A percentile compares a stretch with the other conserved stretches of the same genome.
Conservation (phyloP, 768 basidiomycete species). For the Paxillus involutus region DNA sequence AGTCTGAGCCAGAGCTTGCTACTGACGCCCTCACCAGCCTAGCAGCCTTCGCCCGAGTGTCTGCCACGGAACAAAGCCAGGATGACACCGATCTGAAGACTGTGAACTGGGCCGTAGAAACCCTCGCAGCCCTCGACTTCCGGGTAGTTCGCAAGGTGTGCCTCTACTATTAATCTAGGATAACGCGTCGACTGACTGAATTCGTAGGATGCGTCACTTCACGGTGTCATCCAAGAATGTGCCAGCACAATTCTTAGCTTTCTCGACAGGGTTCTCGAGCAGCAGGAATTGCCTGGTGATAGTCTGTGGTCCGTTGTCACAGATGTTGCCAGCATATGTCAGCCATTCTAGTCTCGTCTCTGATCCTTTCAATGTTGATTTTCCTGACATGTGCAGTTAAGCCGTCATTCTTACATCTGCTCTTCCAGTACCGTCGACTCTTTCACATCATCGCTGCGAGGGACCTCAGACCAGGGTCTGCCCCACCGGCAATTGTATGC, state of each 20-base stretch:
- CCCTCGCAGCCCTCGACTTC: slow-evolving; percentile 29
- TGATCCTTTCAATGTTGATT: slow-evolving; percentile 2
- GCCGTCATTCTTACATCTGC: slow-evolving; percentile 29
- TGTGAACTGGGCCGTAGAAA: slow-evolving; percentile 23
- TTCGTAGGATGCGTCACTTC: slow-evolving; percentile 33
- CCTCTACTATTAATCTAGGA: background rate
- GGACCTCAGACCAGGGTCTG: slow-evolving; percentile 20
- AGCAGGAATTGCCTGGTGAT: slow-evolving; percentile 1
- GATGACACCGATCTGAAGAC: slow-evolving; percentile 5
- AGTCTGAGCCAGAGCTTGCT: slow-evolving; percentile 41
- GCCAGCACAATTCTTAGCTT: slow-evolving; percentile 33
- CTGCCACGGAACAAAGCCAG: slow-evolving; percentile 6
- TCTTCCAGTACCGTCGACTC: slow-evolving; percentile 54
- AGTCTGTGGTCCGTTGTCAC: slow-evolving; percentile 7
- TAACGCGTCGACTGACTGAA: background rate
- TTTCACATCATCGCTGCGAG: slow-evolving; percentile 45
- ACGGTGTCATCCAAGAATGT: slow-evolving; percentile 34
- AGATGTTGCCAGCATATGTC: slow-evolving; percentile 20
- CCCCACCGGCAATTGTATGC: slow-evolving; percentile 44
- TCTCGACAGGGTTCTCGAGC: slow-evolving; percentile 25
- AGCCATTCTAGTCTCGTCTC: background rate
- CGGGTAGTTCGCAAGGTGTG: slow-evolving; percentile 28
- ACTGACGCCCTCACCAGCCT: slow-evolving; percentile 15
- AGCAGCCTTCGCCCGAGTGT: slow-evolving; percentile 18
- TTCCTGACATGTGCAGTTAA: slow-evolving; percentile 26